Percentiles rank a stretch among this genome's conserved stretches.
Evolutionary conservation across 805 yeast species (phyloP).

Genomic region (Candida taoyuanica): DNA sequence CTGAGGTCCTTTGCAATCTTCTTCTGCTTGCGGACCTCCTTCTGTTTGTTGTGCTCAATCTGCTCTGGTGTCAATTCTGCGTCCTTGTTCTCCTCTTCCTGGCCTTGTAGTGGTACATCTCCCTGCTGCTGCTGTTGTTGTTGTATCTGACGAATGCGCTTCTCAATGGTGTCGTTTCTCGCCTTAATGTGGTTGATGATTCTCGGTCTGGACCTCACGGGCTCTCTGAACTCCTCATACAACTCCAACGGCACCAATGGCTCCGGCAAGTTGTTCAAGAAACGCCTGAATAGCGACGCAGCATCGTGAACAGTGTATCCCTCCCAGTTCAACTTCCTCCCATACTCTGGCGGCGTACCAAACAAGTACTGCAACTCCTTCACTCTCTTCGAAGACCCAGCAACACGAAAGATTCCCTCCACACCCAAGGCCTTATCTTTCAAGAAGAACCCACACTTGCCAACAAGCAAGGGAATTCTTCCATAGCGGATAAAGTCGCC

Average conservation of each 20-base stretch:
- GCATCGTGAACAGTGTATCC: slow-evolving; percentile 96
- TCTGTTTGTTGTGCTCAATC: slow-evolving; percentile 28
- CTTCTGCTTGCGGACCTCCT: slow-evolving; percentile 40
- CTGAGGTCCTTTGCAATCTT: slow-evolving; percentile 60
- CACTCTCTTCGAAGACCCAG: slow-evolving; percentile 85
- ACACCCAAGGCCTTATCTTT: slow-evolving; percentile 73
- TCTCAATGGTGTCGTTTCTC: slow-evolving; percentile 41
- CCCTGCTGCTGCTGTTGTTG: slow-evolving; percentile 15
- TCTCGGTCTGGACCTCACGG: slow-evolving; percentile 59
- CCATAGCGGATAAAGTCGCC: slow-evolving; percentile 77
- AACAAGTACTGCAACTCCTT: slow-evolving; percentile 80
- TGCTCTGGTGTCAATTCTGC: slow-evolving; percentile 26
- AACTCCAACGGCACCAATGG: slow-evolving; percentile 78
- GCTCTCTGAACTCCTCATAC: slow-evolving; percentile 76
- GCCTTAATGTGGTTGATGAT: slow-evolving; percentile 62
- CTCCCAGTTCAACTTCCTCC: slow-evolving; percentile 81
- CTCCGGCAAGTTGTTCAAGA: slow-evolving; percentile 82
- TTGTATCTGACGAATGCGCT: slow-evolving; percentile 31
- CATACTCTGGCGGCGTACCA: slow-evolving; percentile 85
- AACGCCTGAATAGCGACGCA: slow-evolving; percentile 83
- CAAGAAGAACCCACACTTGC: slow-evolving; percentile 85
- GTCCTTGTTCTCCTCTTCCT: slow-evolving; percentile 13
- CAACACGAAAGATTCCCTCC: slow-evolving; percentile 90
- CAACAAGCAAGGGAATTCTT: slow-evolving; percentile 88
- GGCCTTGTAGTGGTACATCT: slow-evolving; percentile 6